Conservation (phyloP, 2,329 filamentous ascomycete genomes). For the Aspergillus pseudoterreus region DNA sequence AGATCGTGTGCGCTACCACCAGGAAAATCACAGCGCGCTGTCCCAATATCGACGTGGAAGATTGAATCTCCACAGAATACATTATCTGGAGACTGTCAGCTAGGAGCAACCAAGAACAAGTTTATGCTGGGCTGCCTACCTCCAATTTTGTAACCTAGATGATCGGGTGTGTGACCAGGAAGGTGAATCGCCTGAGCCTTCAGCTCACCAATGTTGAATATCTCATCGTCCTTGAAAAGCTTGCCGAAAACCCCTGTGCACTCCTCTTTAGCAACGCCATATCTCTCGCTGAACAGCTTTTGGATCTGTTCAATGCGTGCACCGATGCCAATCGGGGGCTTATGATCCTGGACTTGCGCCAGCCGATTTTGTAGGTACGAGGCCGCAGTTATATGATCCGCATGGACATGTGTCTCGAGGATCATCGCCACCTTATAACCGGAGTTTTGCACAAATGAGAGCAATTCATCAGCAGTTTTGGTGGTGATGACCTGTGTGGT, state of each 20-base stretch:
- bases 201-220: constrained; percentile 51
- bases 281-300: constrained; percentile 48
- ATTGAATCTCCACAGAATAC: constrained; percentile 54
- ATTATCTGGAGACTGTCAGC: constrained; percentile 30
- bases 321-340: constrained; percentile 55
- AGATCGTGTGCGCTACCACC: constrained; percentile 47
- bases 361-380: constrained; percentile 54
- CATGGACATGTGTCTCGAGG: constrained; percentile 57
- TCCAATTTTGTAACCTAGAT: constrained; percentile 59
- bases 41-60: constrained; percentile 52
- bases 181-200: constrained; percentile 52
- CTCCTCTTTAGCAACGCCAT: constrained; percentile 46
- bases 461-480: constrained; percentile 49
- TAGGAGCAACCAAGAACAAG: no score
- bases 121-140: constrained; percentile 12
- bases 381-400: constrained; percentile 56
- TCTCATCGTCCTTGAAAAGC: constrained; percentile 55
- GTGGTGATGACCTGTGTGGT: constrained; percentile 46
- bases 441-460: constrained; percentile 42
- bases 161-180: constrained; percentile 62
- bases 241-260: constrained; percentile 50
- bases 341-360: constrained; percentile 27
- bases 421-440: constrained; percentile 51
- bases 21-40: constrained; percentile 55
- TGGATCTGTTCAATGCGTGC: constrained; percentile 56